These are phyloP conservation scores for Ogataea pignaliae DNA, from an alignment of 805 yeast genomes.

Conservation along the genomic window DNA sequence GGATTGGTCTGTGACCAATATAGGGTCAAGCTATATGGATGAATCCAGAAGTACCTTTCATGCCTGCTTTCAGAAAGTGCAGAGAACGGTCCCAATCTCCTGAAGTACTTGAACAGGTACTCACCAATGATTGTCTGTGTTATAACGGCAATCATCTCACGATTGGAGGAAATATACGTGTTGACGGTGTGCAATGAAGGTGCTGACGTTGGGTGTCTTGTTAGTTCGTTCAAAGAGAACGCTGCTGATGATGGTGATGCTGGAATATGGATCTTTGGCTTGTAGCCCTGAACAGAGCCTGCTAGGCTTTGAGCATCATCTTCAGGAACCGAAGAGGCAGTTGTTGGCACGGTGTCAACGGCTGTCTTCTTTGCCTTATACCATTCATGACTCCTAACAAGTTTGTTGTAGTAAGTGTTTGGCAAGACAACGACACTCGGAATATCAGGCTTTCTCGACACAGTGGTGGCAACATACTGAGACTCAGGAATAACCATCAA, in stretches of 20 bases:
- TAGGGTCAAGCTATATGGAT: conserved; percentile 85
- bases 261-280: conserved; percentile 2
- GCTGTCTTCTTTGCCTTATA: conserved; percentile 19
- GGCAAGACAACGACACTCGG: conserved; percentile 61
- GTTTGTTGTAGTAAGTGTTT: conserved; percentile 54
- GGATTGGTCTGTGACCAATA: conserved; percentile 89
- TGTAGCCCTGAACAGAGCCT: conserved; percentile 24
- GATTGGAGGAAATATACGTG: conserved; percentile 64
- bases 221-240: conserved; percentile 13
- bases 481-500: conserved; percentile 52
- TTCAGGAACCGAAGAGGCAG: conserved; percentile 3
- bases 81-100: conserved; percentile 70
- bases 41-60: conserved; percentile 93
- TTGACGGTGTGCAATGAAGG: conserved; percentile 35
- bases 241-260: conserved; percentile 5
- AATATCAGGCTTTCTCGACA: conserved; percentile 49
- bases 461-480: conserved; percentile 62
- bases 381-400: conserved; percentile 40
- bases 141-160: conserved; percentile 75
- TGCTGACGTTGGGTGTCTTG: conserved; percentile 12
- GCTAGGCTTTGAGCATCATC: conserved; percentile 13
- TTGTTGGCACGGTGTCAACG: conserved; percentile 1
- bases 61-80: conserved; percentile 77
- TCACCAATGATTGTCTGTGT: conserved; percentile 95
- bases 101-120: conserved; percentile 77